Conservation (phyloP, 108 stramenopile species). For the Skeletonema potamos region DNA sequence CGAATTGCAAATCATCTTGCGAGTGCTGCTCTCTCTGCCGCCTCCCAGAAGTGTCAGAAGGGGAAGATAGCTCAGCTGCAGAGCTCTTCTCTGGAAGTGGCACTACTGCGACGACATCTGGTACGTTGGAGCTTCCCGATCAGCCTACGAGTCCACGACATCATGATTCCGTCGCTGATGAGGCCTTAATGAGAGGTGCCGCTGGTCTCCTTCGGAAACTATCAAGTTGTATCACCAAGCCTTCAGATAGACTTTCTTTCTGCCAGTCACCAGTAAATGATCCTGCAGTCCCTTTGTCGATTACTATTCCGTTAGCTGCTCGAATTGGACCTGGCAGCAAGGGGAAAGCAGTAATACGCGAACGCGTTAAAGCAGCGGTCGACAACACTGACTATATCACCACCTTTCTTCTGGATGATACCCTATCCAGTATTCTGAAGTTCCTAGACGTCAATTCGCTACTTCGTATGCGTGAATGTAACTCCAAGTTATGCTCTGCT, state of each 20-base stretch:
- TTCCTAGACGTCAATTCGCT: slow-evolving; percentile 30
- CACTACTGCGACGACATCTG: not conserved
- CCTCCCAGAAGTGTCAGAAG: slow-evolving; percentile 1
- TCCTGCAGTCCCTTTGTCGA: not conserved
- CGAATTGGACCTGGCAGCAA: not conserved
- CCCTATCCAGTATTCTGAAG: slow-evolving; percentile 13
- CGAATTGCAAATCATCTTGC: not conserved
- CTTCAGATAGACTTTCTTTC: not conserved
- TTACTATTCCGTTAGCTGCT: not conserved
- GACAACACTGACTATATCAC: not conserved
- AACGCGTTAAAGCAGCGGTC: not conserved
- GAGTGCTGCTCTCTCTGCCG: slow-evolving; percentile 4
- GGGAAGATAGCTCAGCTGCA: not conserved
- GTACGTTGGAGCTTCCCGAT: not conserved
- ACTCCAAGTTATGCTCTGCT: slow-evolving; percentile 22
- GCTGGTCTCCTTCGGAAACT: not conserved
- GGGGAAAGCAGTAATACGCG: not conserved
- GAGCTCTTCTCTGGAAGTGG: not conserved
- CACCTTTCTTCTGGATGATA: slow-evolving; percentile 17
- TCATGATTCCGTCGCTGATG: not conserved
- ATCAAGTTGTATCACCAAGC: not conserved
- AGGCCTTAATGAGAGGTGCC: not conserved
- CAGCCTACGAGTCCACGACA: not conserved
- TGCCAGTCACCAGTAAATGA: not conserved
- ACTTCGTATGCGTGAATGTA: slow-evolving; percentile 11